A percentile compares a stretch with the other conserved stretches of the same genome.
Evolutionary conservation across 345 rosid genomes (phyloP).

Genomic region (Acer saccharum): DNA sequence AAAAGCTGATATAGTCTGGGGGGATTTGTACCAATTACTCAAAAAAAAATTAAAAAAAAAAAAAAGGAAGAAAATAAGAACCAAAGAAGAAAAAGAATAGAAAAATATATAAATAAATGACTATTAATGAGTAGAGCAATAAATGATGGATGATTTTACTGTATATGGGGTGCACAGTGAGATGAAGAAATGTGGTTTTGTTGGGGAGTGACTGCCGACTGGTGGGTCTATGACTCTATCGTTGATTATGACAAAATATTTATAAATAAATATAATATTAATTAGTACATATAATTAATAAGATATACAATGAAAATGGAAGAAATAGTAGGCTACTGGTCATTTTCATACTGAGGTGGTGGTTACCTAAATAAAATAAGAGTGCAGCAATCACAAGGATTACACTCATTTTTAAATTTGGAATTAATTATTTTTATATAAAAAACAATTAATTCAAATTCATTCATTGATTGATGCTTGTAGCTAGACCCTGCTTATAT

Average conservation of each 20-base stretch:
- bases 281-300: background rate
- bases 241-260: slow-evolving; percentile 12
- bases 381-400: slow-evolving; percentile 31
- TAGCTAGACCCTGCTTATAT: background rate
- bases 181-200: slow-evolving; percentile 31
- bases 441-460: no score
- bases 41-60: no score
- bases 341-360: slow-evolving; percentile 33
- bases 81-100: background rate
- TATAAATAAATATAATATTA: background rate
- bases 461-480: slow-evolving; percentile 11
- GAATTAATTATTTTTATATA: no score
- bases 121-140: slow-evolving; percentile 13
- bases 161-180: slow-evolving; percentile 8
- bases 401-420: slow-evolving; percentile 8
- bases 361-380: slow-evolving; percentile 28
- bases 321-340: slow-evolving; percentile 40
- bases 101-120: background rate
- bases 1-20: no score
- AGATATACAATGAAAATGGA: slow-evolving; percentile 29
- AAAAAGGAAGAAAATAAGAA: background rate
- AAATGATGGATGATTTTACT: slow-evolving; percentile 20
- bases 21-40: no score
- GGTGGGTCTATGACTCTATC: slow-evolving; percentile 26
- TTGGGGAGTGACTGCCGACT: slow-evolving; percentile 20